A percentile compares a stretch with the other conserved stretches of the same genome.
phyloP scores from a whole-genome alignment of 225 moss, liverwort and hornwort species.

The Ulota crispa region DNA sequence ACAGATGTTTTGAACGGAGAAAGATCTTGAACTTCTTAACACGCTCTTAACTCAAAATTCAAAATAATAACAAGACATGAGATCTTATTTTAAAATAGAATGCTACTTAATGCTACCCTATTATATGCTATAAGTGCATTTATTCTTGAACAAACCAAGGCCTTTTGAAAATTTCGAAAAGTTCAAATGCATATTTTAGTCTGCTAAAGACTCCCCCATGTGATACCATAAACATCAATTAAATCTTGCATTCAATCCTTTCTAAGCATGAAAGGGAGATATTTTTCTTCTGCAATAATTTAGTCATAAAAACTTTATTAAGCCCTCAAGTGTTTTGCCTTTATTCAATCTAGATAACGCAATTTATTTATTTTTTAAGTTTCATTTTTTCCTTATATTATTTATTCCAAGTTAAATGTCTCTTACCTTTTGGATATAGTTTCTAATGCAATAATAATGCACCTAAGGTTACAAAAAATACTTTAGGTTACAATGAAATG shows the following conservation, averaged over 20 bases:
- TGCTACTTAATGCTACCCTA: too few species aligned
- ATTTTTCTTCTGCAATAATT: too few species aligned
- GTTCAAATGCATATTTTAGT: not conserved
- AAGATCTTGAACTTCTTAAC: too few species aligned
- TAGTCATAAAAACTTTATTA: not conserved
- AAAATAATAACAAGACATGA: not conserved
- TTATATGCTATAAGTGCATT: not conserved
- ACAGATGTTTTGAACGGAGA: too few species aligned
- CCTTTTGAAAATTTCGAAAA: not conserved
- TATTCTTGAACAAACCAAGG: not conserved
- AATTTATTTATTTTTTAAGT: too few species aligned
- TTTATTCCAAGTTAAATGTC: not conserved
- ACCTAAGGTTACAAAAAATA: not conserved
- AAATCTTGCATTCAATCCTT: not conserved
- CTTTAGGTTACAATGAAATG: not conserved
- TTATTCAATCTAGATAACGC: too few species aligned
- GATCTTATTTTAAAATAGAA: not conserved
- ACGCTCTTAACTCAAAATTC: too few species aligned
- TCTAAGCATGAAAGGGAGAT: not conserved
- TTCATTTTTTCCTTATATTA: too few species aligned
- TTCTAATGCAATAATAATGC: not conserved
- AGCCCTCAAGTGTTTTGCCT: fast-evolving
- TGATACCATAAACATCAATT: not conserved
- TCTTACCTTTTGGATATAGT: not conserved
- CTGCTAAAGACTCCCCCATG: not conserved